A percentile compares a stretch with the other conserved stretches of the same genome.
phyloP scores from a whole-genome alignment of 2,329 filamentous ascomycete species.

The Metarhizium sp. region DNA sequence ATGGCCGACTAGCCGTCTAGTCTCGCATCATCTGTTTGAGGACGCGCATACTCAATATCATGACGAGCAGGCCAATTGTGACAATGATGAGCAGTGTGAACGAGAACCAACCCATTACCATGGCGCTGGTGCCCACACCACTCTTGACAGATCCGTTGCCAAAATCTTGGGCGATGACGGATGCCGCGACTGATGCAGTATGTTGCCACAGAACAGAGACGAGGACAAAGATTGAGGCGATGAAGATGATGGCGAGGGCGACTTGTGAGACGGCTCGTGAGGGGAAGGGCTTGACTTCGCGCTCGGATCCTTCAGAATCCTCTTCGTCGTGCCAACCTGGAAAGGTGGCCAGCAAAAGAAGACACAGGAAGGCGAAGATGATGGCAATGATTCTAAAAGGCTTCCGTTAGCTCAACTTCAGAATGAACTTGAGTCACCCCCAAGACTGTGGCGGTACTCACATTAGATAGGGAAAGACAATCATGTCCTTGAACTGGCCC shows the following conservation, averaged over 20 bases:
- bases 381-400: conserved; percentile 79
- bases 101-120: conserved; percentile 97
- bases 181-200: conserved; percentile 90
- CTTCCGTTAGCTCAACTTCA: neutral
- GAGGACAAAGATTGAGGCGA: conserved; percentile 61
- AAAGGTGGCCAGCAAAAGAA: conserved; percentile 91
- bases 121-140: conserved; percentile 86
- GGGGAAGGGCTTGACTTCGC: conserved; percentile 90
- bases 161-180: conserved; percentile 85
- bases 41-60: conserved; percentile 89
- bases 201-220: conserved; percentile 83
- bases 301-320: conserved; percentile 70
- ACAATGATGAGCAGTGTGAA: conserved; percentile 91
- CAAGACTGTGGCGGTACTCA: conserved; percentile 35
- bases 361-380: conserved; percentile 92
- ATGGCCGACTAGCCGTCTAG: neutral
- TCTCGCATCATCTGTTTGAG: conserved; percentile 48
- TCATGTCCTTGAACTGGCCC: conserved; percentile 94
- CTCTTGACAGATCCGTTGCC: conserved; percentile 81
- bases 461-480: conserved; percentile 96
- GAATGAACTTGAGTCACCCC: too few relatives aligned
- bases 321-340: conserved; percentile 94
- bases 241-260: conserved; percentile 85
- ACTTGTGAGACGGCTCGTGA: conserved; percentile 87
- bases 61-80: conserved; percentile 87